These are phyloP conservation scores for Phytophthora vignae DNA, from an alignment of 352 stramenopile genomes.

Conservation along the genomic window DNA sequence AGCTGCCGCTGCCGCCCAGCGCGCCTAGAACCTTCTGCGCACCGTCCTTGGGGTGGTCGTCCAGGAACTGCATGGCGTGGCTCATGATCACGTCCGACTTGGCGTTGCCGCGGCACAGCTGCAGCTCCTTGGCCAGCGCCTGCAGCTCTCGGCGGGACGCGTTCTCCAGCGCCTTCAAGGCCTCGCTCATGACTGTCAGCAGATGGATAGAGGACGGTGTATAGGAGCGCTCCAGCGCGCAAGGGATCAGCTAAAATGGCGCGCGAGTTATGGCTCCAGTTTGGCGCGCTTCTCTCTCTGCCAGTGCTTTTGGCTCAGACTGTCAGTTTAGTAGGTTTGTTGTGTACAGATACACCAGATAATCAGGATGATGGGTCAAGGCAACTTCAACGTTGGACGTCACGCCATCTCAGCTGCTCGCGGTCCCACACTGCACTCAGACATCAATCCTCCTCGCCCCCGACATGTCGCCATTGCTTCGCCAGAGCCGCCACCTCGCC, in stretches of 20 bases:
- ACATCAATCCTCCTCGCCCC: conserved; percentile 3
- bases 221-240: background rate
- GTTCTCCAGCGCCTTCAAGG: conserved; percentile 39
- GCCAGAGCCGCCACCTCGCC: conserved; percentile 5
- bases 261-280: conserved; percentile 1
- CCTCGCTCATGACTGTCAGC: conserved; percentile 19
- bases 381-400: conserved; percentile 28
- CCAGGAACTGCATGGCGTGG: conserved; percentile 54
- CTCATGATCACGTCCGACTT: conserved; percentile 74
- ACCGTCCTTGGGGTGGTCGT: conserved; percentile 46
- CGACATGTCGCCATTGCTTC: conserved; percentile 19
- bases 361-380: conserved; percentile 15
- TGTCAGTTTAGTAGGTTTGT: background rate
- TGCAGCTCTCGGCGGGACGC: conserved; percentile 74
- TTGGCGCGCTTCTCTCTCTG: conserved; percentile 32
- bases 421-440: conserved; percentile 3
- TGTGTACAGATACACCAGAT: conserved; percentile 19
- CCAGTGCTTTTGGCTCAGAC: conserved; percentile 23
- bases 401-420: conserved; percentile 17
- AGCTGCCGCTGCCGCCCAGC: conserved; percentile 26
- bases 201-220: background rate
- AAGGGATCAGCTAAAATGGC: conserved; percentile 24
- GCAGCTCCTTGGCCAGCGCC: conserved; percentile 66
- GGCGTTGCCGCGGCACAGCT: conserved; percentile 70
- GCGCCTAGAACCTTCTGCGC: conserved; percentile 41